Conservation (phyloP, 1,139 yeast genomes). For the Arxiozyma heterogenica region DNA sequence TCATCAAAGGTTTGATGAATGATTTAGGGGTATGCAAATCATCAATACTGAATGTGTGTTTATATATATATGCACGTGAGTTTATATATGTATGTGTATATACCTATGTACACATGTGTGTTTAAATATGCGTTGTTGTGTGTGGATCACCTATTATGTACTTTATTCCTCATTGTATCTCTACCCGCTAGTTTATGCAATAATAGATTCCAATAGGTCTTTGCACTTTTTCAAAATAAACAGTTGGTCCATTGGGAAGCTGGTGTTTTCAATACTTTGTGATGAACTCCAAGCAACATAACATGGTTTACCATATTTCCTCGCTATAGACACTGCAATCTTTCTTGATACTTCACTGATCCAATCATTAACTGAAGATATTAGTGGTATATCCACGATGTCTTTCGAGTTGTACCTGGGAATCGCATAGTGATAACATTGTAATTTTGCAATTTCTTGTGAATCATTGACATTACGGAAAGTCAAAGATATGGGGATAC, state of each 20-base stretch:
- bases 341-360: conserved; percentile 24
- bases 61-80: too few relatives aligned
- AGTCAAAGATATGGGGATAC: conserved; percentile 16
- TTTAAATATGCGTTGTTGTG: too few relatives aligned
- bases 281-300: conserved; percentile 23
- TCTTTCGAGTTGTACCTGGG: conserved; percentile 12
- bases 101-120: too few relatives aligned
- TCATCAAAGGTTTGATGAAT: conserved; percentile 18
- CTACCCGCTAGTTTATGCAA: too few relatives aligned
- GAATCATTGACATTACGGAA: conserved; percentile 8
- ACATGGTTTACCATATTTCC: conserved; percentile 22
- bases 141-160: too few relatives aligned
- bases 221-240: conserved; percentile 17
- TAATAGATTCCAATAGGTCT: conserved; percentile 8
- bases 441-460: conserved; percentile 7
- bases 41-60: too few relatives aligned
- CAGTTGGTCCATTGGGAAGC: conserved; percentile 16
- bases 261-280: conserved; percentile 1
- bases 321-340: conserved; percentile 20
- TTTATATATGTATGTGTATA: neutral
- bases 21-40: conserved; percentile 8
- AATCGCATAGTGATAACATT: conserved; percentile 23
- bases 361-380: conserved; percentile 22
- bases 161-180: too few relatives aligned
- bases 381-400: conserved; percentile 20